Conservation (phyloP, 2,329 filamentous ascomycete species). For the Penicillium brasilianum region DNA sequence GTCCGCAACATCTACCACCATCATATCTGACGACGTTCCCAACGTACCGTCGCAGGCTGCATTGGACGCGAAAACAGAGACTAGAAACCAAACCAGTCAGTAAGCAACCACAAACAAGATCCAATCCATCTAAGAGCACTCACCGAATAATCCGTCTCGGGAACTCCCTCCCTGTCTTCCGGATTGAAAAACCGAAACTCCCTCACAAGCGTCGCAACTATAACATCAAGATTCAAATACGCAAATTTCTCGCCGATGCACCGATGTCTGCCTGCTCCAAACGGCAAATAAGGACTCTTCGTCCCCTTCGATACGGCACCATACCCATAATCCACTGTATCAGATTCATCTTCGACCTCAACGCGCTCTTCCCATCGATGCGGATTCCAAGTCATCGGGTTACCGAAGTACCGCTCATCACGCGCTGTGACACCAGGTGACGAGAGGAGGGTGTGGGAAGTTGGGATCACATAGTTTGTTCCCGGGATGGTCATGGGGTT, state of each 20-base stretch:
- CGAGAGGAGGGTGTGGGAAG: constrained; percentile 77
- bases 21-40: constrained; percentile 23
- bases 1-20: neutral
- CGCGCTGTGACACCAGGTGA: constrained; percentile 72
- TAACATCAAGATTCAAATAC: constrained; percentile 70
- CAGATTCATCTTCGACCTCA: constrained; percentile 53
- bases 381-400: constrained; percentile 65
- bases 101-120: constrained; percentile 20
- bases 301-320: constrained; percentile 66
- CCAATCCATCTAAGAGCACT: constrained; percentile 34
- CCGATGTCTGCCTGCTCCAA: constrained; percentile 73
- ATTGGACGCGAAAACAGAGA: constrained; percentile 37
- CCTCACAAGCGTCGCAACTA: constrained; percentile 66
- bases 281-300: constrained; percentile 69
- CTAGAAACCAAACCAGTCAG: constrained; percentile 13
- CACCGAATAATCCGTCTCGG: constrained; percentile 68
- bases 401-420: constrained; percentile 65
- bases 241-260: constrained; percentile 80
- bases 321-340: constrained; percentile 67
- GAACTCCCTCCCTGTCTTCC: constrained; percentile 61
- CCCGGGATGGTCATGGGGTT: constrained; percentile 63
- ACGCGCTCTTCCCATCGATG: constrained; percentile 61
- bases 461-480: constrained; percentile 72
- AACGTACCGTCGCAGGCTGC: constrained; percentile 32
- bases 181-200: constrained; percentile 65